A percentile compares a stretch with the other conserved stretches of the same genome.
Evolutionary conservation across 1,284 basidiomycete genomes (phyloP).

Genomic region (Cerioporus squamosus): DNA sequence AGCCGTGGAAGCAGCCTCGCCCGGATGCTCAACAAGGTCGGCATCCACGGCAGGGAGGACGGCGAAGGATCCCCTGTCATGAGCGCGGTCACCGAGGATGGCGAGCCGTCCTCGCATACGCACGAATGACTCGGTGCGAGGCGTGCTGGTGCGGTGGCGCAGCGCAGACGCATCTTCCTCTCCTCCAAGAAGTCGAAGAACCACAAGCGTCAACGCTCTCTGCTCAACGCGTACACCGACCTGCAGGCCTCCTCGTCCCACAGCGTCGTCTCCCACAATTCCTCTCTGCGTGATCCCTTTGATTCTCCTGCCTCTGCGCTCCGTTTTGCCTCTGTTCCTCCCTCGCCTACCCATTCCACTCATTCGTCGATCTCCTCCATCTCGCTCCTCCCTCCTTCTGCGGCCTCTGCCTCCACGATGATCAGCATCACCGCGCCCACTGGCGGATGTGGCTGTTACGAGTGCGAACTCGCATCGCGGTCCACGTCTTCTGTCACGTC

Average conservation of each 20-base stretch:
- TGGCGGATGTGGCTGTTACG: conserved; percentile 4
- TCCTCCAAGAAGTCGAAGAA: conserved; percentile 4
- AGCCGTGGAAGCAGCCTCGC: conserved; percentile 21
- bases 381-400: conserved; percentile 14
- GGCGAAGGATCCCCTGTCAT: not conserved
- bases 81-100: conserved; percentile 11
- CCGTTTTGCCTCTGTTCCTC: conserved; percentile 9
- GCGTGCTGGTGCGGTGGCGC: conserved; percentile 25
- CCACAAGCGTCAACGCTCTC: conserved; percentile 18
- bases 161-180: conserved; percentile 26
- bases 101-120: conserved; percentile 2
- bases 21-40: conserved; percentile 22
- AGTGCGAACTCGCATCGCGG: conserved; percentile 5
- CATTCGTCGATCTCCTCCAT: conserved; percentile 22
- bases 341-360: conserved; percentile 14
- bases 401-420: not conserved
- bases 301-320: conserved; percentile 20
- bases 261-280: conserved; percentile 7
- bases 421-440: not conserved
- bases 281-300: not conserved
- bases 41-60: conserved; percentile 16
- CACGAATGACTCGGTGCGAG: conserved; percentile 34
- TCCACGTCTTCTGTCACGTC: conserved; percentile 38
- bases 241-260: conserved; percentile 20
- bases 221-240: conserved; percentile 5